phyloP scores from a whole-genome alignment of 1,284 basidiomycete genomes.

The Kwoniella shivajii region DNA sequence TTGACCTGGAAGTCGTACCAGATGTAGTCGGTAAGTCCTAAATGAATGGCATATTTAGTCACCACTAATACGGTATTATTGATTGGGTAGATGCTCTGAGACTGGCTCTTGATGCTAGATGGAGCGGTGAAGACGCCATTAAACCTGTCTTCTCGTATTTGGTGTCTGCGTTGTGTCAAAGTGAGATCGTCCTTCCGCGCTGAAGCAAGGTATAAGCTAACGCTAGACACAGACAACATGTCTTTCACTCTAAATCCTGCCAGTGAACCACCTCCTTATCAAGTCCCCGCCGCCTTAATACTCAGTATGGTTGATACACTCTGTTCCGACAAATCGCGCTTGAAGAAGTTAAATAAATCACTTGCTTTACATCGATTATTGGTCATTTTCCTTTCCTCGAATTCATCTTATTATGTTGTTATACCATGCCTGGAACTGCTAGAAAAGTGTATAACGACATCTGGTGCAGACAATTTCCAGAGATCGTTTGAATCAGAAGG shows the following conservation, averaged over 20 bases:
- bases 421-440: slow-evolving; percentile 47
- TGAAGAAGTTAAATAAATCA: slow-evolving; percentile 49
- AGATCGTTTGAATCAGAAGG: slow-evolving; percentile 52
- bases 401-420: slow-evolving; percentile 46
- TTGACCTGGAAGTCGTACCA: slow-evolving; percentile 61
- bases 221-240: slow-evolving; percentile 10
- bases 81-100: slow-evolving; percentile 30
- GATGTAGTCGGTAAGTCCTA: slow-evolving; percentile 60
- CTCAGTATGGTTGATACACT: slow-evolving; percentile 43
- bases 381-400: slow-evolving; percentile 52
- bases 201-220: background rate
- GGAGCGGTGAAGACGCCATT: slow-evolving; percentile 59
- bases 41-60: background rate
- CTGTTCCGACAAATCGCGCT: slow-evolving; percentile 28
- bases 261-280: slow-evolving; percentile 36
- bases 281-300: slow-evolving; percentile 41
- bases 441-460: slow-evolving; percentile 37
- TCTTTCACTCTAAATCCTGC: slow-evolving; percentile 16
- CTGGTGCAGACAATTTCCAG: slow-evolving; percentile 45
- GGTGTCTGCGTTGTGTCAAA: slow-evolving; percentile 75
- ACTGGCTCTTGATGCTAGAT: slow-evolving; percentile 39
- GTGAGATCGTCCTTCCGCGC: slow-evolving; percentile 53
- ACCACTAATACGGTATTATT: background rate
- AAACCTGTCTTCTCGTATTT: slow-evolving; percentile 84
- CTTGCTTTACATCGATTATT: slow-evolving; percentile 52